phyloP scores from a whole-genome alignment of 306 rosid species.

The Cucumis hystrix region DNA sequence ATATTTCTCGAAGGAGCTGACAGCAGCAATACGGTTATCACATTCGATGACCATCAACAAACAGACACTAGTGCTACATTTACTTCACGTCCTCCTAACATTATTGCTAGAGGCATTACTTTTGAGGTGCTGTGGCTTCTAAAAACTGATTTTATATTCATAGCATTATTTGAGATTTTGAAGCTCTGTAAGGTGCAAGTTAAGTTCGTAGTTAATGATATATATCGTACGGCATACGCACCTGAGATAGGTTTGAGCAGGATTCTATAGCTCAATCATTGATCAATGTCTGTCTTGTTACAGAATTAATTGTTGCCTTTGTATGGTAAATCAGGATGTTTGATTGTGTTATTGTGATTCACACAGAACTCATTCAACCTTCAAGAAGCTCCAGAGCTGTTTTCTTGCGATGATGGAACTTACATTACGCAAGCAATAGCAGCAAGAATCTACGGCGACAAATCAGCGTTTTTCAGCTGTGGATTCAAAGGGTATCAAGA shows the following conservation, averaged over 20 bases:
- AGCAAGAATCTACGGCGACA: conserved; percentile 34
- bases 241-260: background rate
- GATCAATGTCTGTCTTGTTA: background rate
- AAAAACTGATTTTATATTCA: background rate
- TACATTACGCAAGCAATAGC: conserved; percentile 16
- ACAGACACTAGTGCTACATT: conserved; percentile 30
- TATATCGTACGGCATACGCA: background rate
- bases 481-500: conserved; percentile 31
- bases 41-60: conserved; percentile 10
- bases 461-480: conserved; percentile 26
- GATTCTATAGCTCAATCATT: background rate
- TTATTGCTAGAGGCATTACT: conserved; percentile 19
- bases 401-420: background rate
- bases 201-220: background rate
- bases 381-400: background rate
- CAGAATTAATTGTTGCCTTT: background rate
- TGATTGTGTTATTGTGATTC: background rate
- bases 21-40: conserved; percentile 2
- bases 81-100: conserved; percentile 11
- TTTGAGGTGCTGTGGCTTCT: conserved; percentile 15
- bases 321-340: background rate
- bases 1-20: conserved; percentile 22
- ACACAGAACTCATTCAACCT: conserved; percentile 14
- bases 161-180: background rate
- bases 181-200: background rate